Conservation (phyloP, 1,139 yeast species). For the Hansenula sp. region DNA sequence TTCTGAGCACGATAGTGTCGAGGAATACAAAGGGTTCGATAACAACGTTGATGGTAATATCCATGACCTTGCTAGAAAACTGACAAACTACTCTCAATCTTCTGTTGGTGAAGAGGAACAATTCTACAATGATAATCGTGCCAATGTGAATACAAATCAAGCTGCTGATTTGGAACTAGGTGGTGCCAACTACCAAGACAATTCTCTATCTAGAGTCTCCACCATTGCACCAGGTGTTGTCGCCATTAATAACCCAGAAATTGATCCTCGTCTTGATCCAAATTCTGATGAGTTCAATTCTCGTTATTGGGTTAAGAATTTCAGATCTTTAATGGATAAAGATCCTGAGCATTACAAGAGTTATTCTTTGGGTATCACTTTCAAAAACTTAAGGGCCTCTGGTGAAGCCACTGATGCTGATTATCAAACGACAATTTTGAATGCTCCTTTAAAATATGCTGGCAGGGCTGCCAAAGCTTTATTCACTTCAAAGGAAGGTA, state of each 20-base stretch:
- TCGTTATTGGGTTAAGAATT: constrained; percentile 69
- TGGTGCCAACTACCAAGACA: not conserved
- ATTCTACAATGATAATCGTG: not conserved
- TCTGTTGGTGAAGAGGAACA: not conserved
- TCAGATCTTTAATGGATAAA: constrained; percentile 49
- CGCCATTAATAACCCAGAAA: constrained; percentile 30
- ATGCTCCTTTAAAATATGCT: constrained; percentile 33
- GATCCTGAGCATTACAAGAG: constrained; percentile 68
- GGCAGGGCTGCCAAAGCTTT: constrained; percentile 7
- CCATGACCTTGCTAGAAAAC: constrained; percentile 48
- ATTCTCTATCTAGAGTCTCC: constrained; percentile 17
- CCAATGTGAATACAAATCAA: not conserved
- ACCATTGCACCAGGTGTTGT: constrained; percentile 22
- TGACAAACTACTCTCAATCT: constrained; percentile 25
- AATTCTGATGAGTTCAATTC: constrained; percentile 53
- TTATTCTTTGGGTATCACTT: constrained; percentile 63
- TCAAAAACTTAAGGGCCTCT: constrained; percentile 62
- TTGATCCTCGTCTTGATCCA: constrained; percentile 51
- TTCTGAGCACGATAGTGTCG: not conserved
- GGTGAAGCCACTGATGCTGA: constrained; percentile 80
- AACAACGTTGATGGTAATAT: constrained; percentile 29
- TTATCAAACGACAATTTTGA: constrained; percentile 70
- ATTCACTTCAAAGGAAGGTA: constrained; percentile 25
- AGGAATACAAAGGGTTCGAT: constrained; percentile 36
- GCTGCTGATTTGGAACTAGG: not conserved